Conservation (phyloP, 179 eudicot genomes). For the Silene coronaria region DNA sequence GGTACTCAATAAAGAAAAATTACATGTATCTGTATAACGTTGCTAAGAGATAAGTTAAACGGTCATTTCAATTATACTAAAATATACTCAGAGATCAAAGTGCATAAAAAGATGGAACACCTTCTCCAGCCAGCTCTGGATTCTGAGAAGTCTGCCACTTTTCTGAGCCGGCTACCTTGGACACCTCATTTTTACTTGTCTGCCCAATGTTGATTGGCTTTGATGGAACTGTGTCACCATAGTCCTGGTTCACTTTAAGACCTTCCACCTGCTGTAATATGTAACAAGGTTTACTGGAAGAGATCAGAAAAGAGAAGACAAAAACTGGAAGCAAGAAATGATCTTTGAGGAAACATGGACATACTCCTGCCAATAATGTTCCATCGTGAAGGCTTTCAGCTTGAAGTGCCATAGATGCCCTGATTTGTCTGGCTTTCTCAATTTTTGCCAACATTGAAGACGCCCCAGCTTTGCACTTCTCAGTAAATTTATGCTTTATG, state of each 20-base stretch:
- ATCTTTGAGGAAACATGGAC: background rate
- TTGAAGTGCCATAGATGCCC: constrained; percentile 66
- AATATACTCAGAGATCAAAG: background rate
- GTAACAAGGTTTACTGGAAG: constrained; percentile 2
- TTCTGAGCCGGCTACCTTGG: constrained; percentile 26
- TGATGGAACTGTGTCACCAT: constrained; percentile 84
- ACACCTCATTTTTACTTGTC: constrained; percentile 26
- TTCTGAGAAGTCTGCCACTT: constrained; percentile 33
- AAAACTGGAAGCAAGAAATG: background rate
- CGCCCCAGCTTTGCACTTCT: constrained; percentile 82
- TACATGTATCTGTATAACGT: background rate
- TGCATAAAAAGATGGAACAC: constrained; percentile 29
- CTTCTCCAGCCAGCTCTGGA: constrained; percentile 49
- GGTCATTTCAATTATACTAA: background rate
- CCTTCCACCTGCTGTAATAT: constrained; percentile 44
- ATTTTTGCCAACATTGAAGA: constrained; percentile 71
- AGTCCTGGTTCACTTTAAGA: constrained; percentile 53
- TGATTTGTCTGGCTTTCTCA: constrained; percentile 75
- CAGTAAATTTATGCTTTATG: constrained; percentile 87
- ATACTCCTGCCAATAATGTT: constrained; percentile 55
- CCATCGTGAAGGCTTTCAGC: constrained; percentile 51
- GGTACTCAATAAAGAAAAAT: background rate
- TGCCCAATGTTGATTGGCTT: constrained; percentile 44
- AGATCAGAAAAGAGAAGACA: background rate
- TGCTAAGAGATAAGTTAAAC: background rate